Evolutionary conservation across 371 early-diverging fungal species (phyloP), one percentile per base, ranked within the genome.

Genomic region (Rhizopus delemar): DNA sequence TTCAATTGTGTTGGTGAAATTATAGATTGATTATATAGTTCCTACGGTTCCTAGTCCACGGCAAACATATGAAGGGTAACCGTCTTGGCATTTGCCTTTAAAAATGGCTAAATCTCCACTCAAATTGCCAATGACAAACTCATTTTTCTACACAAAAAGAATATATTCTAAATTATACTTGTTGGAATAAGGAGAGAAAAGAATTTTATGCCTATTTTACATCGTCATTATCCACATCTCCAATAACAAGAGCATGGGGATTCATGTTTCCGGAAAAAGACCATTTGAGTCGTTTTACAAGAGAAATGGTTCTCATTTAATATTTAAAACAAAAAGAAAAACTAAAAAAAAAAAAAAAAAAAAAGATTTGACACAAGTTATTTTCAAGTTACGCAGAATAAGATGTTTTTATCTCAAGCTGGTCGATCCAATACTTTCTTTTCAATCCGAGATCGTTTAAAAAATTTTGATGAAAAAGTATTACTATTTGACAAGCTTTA

Each of bases 111-210:
- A 73, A 57, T 86, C 86, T 35, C 93, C 93, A 54, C 84, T 83
- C 41, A 91, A 67, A 61, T 88, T 91, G 5, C 93, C 93, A 51
- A 92, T 86, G 5, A 92, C 90, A 73, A 92, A 89, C 71, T 92
- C 92, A 59, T 88, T 90, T 56, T 87, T 84, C 92, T 91, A 7
- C 9, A 29, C 35, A 50, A 60, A 8, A 12, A 7, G 6, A 46
- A 8, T 43, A 49, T 22, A 22, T 22, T 22, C 22, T 22, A 22
- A 22, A 22, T 22, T 22, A 22, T 22, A 22, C 22, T 22, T 22
- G 22, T 22, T 22, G 22, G 22, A 22, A 22, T 22, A 22, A 22
- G 22, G 22, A 22, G 22, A 22, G 22, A 22, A 22, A 55, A 34
- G n/a, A 57, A 13, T 52, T 28, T 43, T 31, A 29, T 48, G 22